Evolutionary conservation across 495 filamentous ascomycete genomes (phyloP), one percentile per base, ranked within the genome.

Genomic region (Margaritispora aquatica): DNA sequence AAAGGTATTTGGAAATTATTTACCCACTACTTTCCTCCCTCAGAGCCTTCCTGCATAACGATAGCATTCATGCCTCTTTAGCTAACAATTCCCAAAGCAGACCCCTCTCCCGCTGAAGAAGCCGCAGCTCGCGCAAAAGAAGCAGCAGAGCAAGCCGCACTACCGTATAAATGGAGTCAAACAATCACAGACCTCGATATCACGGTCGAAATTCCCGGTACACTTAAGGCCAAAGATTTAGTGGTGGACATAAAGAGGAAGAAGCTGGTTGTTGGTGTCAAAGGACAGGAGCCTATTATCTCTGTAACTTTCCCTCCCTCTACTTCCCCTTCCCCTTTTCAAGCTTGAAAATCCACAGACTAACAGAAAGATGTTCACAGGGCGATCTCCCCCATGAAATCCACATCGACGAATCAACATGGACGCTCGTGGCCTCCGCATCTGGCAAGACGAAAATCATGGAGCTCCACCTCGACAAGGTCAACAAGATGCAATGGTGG

Each of bases 401-500:
- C 69, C 75, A 78, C 67, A 75, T 84, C 58, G 92, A 96, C 72
- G 94, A 97, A 66, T 90, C 84, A 57, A 93, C 93, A 44, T 98
- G 94, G 94, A 97, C 94, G 2, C 84, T 98, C 29, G 85, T 89
- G 55, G 78, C 88, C 7, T 79, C 83, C 15, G 71, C 84, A 1
- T 55, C 56, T 19, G 76, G 76, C 22, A 84, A 80, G 65, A 44
- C 38, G 10, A 95, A 95, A 73, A 82, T 89, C 67, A 73, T 97
- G 65, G 83, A 84, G 68, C 77, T 98, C 63, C 95, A 97, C 73
- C 87, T 98, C 26, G 94, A 97, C 79, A 98, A 98, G 73, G 76
- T 85, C 58, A 96, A 97, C 80, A 92, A 97, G 82, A 84, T 93
- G 81, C 90, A 96, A 73, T 98, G 94, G 94, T 98, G 94, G 94